These are phyloP conservation scores for Hexamita inflata DNA, from an alignment of 208 protist species.

Conservation along the genomic window DNA sequence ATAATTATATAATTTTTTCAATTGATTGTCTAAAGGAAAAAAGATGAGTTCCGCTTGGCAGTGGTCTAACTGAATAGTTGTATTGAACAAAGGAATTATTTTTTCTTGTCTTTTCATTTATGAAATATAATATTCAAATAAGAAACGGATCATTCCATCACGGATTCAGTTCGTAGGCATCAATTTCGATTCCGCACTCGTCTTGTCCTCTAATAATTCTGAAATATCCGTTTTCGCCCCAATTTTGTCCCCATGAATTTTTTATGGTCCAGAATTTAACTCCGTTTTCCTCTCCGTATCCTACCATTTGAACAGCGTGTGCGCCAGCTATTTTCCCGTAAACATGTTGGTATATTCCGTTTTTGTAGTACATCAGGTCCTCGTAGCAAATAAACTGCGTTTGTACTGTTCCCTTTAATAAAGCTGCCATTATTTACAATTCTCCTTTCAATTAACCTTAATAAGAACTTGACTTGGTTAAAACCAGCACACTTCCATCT, in stretches of 20 bases:
- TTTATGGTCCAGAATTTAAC: not conserved
- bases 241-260: slow-evolving; percentile 25
- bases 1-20: no score
- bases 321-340: slow-evolving; percentile 38
- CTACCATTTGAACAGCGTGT: slow-evolving; percentile 19
- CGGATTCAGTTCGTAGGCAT: no score
- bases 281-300: slow-evolving; percentile 24
- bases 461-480: not conserved
- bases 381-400: slow-evolving; percentile 32
- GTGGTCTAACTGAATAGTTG: no score
- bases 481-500: not conserved
- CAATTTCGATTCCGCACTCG: not conserved
- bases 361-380: slow-evolving; percentile 52
- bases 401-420: not conserved
- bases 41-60: no score
- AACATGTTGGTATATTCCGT: slow-evolving; percentile 49
- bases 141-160: no score
- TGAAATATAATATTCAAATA: no score
- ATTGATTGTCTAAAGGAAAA: no score
- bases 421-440: not conserved
- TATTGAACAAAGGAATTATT: no score
- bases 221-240: slow-evolving; percentile 24
- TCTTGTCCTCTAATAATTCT: slow-evolving; percentile 20
- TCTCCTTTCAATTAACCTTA: not conserved
- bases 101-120: no score